Percentiles rank a stretch among this genome's conserved stretches.
Evolutionary conservation across 352 stramenopile species (phyloP).

Genomic region (Globisporangium emineosum): DNA sequence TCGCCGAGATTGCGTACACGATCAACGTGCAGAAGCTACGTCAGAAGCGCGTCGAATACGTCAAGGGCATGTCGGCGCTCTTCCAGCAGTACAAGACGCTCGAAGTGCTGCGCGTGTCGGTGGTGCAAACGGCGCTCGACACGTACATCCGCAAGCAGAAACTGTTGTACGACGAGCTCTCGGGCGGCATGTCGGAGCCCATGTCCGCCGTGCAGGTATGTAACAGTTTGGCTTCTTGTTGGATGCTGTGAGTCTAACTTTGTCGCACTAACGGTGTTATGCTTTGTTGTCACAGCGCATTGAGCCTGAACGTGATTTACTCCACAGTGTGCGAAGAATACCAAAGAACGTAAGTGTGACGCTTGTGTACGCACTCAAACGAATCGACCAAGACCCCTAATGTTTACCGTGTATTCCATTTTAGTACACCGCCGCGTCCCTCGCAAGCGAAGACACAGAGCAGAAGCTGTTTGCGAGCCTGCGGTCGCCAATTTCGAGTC

Average conservation of each 20-base stretch:
- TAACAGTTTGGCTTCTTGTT: background rate
- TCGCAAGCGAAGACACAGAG: conserved; percentile 58
- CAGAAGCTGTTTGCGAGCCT: conserved; percentile 58
- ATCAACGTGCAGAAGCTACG: conserved; percentile 71
- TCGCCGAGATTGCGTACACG: conserved; percentile 71
- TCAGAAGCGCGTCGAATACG: conserved; percentile 64
- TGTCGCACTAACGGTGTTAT: background rate
- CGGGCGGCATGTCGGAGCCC: conserved; percentile 60
- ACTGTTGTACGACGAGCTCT: conserved; percentile 67
- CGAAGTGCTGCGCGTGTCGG: conserved; percentile 61
- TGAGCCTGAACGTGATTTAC: conserved; percentile 70
- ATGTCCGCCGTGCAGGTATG: conserved; percentile 56
- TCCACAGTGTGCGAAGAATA: conserved; percentile 77
- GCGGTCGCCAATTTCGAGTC: conserved; percentile 65
- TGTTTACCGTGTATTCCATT: background rate
- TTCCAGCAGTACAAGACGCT: conserved; percentile 86
- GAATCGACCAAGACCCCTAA: background rate
- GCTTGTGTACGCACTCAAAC: background rate
- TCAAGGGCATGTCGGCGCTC: conserved; percentile 76
- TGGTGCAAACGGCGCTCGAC: conserved; percentile 73
- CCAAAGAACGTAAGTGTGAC: conserved; percentile 66
- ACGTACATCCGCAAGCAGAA: conserved; percentile 84
- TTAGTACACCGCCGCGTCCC: conserved; percentile 67
- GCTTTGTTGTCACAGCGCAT: conserved; percentile 43
- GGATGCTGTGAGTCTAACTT: background rate